A percentile compares a stretch with the other conserved stretches of the same genome.
phyloP scores from a whole-genome alignment of 768 basidiomycete genomes.

The Auricularia sp. region DNA sequence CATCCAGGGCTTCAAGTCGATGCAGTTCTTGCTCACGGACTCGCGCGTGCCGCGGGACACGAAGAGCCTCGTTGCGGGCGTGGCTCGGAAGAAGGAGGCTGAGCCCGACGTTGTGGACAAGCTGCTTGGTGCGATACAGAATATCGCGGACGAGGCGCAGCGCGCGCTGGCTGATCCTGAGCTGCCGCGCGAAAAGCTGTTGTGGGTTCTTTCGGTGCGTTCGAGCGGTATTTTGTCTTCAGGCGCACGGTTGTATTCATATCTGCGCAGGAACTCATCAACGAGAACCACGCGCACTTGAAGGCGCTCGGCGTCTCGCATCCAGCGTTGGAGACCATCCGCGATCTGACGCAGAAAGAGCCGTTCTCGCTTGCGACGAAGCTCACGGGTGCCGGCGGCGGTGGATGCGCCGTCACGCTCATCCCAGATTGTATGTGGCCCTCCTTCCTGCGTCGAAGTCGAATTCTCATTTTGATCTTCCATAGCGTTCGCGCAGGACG shows the following conservation, averaged over 20 bases:
- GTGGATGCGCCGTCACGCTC: constrained; percentile 94
- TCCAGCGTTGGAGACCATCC: constrained; percentile 72
- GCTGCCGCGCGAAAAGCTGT: constrained; percentile 52
- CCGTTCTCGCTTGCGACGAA: constrained; percentile 79
- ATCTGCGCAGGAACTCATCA: constrained; percentile 54
- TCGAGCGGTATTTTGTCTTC: background rate
- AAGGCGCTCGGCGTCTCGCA: constrained; percentile 86
- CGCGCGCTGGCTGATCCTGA: constrained; percentile 63
- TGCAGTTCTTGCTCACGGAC: constrained; percentile 85
- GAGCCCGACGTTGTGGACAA: constrained; percentile 80
- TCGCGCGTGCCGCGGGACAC: constrained; percentile 91
- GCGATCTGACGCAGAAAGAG: constrained; percentile 48
- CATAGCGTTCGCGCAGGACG: constrained; percentile 60
- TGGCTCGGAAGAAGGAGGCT: constrained; percentile 57
- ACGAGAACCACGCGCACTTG: constrained; percentile 83
- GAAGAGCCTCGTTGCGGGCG: constrained; percentile 87
- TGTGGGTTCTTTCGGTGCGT: constrained; percentile 63
- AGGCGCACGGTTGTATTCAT: constrained; percentile 9
- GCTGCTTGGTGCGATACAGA: constrained; percentile 72
- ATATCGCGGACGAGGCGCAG: constrained; percentile 74
- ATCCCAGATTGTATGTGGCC: constrained; percentile 74
- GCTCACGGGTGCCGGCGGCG: constrained; percentile 94
- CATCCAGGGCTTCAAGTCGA: constrained; percentile 83
- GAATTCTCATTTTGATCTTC: background rate
- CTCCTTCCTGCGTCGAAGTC: background rate